These are phyloP conservation scores for Phellopilus nigrolimitatus DNA, from an alignment of 1,284 basidiomycete genomes.

Conservation along the genomic window DNA sequence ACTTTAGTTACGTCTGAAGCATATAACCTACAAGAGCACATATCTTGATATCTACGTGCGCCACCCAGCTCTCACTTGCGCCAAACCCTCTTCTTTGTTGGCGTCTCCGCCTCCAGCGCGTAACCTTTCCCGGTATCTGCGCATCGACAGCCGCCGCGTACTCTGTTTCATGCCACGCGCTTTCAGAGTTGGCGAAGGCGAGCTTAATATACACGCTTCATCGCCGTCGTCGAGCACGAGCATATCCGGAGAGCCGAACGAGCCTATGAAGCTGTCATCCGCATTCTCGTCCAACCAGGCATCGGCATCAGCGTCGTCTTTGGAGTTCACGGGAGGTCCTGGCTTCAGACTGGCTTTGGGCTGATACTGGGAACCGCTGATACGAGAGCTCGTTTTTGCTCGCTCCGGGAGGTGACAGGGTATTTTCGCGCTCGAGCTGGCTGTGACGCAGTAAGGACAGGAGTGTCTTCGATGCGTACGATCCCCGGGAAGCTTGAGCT, in stretches of 20 bases:
- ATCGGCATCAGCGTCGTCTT: not conserved
- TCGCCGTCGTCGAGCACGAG: not conserved
- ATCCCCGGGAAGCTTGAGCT: constrained; percentile 1
- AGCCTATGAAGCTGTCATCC: constrained; percentile 16
- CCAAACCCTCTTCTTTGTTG: constrained; percentile 8
- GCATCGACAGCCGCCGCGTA: not conserved
- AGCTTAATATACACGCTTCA: not conserved
- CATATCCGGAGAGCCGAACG: constrained; percentile 15
- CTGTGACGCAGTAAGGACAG: not conserved
- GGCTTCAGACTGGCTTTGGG: not conserved
- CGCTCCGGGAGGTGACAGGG: constrained; percentile 1
- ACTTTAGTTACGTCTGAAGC: too few relatives aligned
- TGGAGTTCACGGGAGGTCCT: not conserved
- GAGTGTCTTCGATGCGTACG: constrained; percentile 10
- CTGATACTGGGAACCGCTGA: not conserved
- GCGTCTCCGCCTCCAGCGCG: constrained; percentile 6
- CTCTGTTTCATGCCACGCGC: not conserved
- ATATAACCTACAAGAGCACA: too few relatives aligned
- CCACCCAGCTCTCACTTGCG: too few relatives aligned
- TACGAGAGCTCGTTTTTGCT: not conserved
- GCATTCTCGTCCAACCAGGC: constrained; percentile 15
- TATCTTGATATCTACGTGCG: too few relatives aligned
- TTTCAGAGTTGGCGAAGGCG: not conserved
- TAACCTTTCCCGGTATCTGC: not conserved
- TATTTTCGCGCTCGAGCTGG: not conserved